Percentiles rank a stretch among this genome's conserved stretches.
phyloP scores from a whole-genome alignment of 78 protist genomes.

The Capsaspora owczarzaki region DNA sequence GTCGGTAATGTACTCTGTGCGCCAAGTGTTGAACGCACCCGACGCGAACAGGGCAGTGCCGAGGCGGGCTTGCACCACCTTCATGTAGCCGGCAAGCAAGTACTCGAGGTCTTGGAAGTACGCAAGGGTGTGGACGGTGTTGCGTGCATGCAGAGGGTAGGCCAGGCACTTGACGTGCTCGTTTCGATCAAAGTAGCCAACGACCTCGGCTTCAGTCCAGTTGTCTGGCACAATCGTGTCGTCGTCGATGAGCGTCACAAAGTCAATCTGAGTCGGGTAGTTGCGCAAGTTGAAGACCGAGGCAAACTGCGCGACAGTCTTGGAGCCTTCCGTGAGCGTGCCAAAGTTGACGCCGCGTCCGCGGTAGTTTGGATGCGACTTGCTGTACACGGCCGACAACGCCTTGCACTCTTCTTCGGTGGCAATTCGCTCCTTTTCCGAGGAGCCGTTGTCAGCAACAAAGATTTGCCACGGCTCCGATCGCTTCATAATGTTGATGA shows the following conservation, averaged over 20 bases:
- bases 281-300: neutral
- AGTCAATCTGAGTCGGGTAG: neutral
- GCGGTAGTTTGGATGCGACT: slow-evolving; percentile 1
- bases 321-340: slow-evolving; percentile 7
- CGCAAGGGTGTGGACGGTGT: neutral
- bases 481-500: neutral
- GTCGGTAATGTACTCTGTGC: neutral
- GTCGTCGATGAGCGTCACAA: slow-evolving; percentile 20
- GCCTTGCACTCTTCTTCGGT: neutral
- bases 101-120: neutral
- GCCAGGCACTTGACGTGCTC: neutral
- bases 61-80: slow-evolving; percentile 7
- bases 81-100: neutral
- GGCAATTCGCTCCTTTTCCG: neutral
- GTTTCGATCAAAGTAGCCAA: neutral
- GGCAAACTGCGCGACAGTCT: slow-evolving; percentile 22
- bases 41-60: slow-evolving; percentile 16
- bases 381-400: neutral
- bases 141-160: neutral
- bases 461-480: slow-evolving; percentile 22
- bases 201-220: slow-evolving; percentile 1
- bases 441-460: slow-evolving; percentile 17
- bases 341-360: slow-evolving; percentile 7
- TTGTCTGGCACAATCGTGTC: slow-evolving; percentile 17
- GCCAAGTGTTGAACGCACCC: slow-evolving; percentile 27